Evolutionary conservation across 2,329 filamentous ascomycete species (phyloP).

Genomic region (Tolypocladium tundrense): DNA sequence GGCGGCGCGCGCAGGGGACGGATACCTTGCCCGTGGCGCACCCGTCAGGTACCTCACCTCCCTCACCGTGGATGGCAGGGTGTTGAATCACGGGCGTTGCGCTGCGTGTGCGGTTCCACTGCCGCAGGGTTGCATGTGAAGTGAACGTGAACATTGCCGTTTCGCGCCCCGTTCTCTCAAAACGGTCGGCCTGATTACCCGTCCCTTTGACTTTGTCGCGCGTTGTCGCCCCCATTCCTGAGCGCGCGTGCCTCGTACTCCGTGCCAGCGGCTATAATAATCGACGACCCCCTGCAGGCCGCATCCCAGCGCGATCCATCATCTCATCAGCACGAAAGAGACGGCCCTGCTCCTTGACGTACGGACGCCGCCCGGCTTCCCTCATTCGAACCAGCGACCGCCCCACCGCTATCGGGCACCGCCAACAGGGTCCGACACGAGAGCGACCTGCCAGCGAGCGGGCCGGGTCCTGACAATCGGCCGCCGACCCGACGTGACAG

Average conservation of each 20-base stretch:
- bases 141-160: background rate
- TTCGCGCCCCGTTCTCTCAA: background rate
- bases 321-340: background rate
- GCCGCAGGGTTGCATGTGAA: background rate
- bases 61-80: background rate
- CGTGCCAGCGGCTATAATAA: background rate
- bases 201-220: background rate
- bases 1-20: background rate
- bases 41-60: background rate
- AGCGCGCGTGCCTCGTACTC: too few relatives aligned
- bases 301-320: background rate
- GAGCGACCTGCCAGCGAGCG: background rate
- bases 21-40: background rate
- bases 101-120: background rate
- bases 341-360: background rate
- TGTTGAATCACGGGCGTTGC: background rate
- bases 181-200: background rate
- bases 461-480: background rate
- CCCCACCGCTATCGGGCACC: slow-evolving; percentile 2
- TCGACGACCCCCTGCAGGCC: background rate
- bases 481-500: background rate
- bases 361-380: background rate
- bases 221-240: background rate
- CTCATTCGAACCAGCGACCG: background rate
- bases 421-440: background rate